Evolutionary conservation across 2,329 filamentous ascomycete genomes (phyloP), one percentile per base, ranked within the genome.

Genomic region (Eutypa lata): DNA sequence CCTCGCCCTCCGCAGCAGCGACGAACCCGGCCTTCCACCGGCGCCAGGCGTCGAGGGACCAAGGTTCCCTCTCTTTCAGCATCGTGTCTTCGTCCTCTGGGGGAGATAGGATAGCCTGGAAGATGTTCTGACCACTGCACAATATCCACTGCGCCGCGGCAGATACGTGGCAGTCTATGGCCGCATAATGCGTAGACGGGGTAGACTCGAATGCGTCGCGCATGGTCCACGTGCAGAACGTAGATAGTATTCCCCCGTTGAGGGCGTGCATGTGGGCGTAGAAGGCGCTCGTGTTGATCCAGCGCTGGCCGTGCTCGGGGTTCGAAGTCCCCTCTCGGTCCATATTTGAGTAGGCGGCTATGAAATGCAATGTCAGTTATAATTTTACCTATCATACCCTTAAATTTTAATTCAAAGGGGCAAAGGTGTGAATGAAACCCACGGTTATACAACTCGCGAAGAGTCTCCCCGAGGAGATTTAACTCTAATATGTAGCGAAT

Each of bases 111-210:
- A 26, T 44, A 5, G 18, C 28, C 31, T 10, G 35, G 2, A 44
- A 18, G n/a, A 52, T 47, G 18, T 14, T 42, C 44, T 48, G 50
- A 11, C 50, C 50, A 26, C 31, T 43, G 45, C 26, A 43, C 37
- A 48, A 21, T 19, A 52, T 48, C 50, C 50, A 48, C 50, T 43
- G 50, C 7, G 50, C 28, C 3, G 50, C 45, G 31, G 44, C 28
- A 24, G 44, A 48, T 42, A 48, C 35, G 37, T 48, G 50, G 26
- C 50, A 48, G 28, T 52, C 50, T 22, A 48, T 28, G 21, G 45
- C 35, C 8, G 26, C 11, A 33, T 52, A 52, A 13, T 52, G 16
- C 18, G 50, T 52, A 19, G 35, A 1, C 4, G 50, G 50, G 26
- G 50, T 44, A 31, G 50, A 52, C 44, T 40, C 16, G 18, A 52